Percentiles rank a stretch among this genome's conserved stretches.
Evolutionary conservation across 2,329 filamentous ascomycete species (phyloP).

Genomic region (Aspergillus piperis): DNA sequence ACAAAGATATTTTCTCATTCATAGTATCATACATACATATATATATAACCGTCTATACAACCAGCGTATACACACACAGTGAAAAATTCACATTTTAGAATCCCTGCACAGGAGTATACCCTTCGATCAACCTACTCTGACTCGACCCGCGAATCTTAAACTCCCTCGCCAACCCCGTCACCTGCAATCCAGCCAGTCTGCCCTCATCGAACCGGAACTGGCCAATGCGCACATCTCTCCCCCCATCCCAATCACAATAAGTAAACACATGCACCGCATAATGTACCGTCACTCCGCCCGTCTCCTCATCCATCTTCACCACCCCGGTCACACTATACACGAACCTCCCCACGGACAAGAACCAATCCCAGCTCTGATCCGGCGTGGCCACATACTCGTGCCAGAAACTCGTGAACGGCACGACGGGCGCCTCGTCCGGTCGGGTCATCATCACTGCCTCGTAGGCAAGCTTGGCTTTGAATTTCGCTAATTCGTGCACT

Average conservation of each 20-base stretch:
- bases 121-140: background rate
- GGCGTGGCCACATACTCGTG: conserved; percentile 2
- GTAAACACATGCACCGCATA: conserved; percentile 7
- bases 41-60: background rate
- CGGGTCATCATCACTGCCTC: background rate
- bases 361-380: conserved; percentile 12
- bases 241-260: conserved; percentile 2
- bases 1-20: background rate
- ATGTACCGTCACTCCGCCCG: background rate
- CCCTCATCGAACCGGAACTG: background rate
- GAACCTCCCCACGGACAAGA: background rate
- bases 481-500: background rate
- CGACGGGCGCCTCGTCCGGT: background rate
- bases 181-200: background rate
- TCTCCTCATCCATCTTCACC: background rate
- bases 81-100: background rate
- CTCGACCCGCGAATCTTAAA: conserved; percentile 7
- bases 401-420: conserved; percentile 8
- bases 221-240: background rate
- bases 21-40: background rate
- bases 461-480: conserved; percentile 1
- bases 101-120: background rate
- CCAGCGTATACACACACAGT: background rate
- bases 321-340: conserved; percentile 4
- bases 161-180: conserved; percentile 3